These are phyloP conservation scores for Arbutus unedo DNA, from an alignment of 148 eudicot species.

Conservation along the genomic window DNA sequence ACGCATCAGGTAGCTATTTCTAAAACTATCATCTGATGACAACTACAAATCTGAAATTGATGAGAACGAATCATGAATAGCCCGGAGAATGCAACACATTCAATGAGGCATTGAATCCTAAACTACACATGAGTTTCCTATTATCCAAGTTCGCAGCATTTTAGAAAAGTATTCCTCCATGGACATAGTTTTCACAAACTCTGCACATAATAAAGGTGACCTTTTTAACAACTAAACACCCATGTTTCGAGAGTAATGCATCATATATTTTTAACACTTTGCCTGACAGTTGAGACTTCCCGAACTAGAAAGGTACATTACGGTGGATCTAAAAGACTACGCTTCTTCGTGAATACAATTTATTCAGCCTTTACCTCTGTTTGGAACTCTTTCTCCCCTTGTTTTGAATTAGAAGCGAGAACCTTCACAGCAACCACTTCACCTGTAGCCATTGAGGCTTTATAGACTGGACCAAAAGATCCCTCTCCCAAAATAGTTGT, in stretches of 20 bases:
- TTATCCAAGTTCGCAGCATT: not conserved
- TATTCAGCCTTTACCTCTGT: slow-evolving; percentile 62
- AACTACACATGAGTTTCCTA: not conserved
- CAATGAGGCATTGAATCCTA: not conserved
- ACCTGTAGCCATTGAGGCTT: slow-evolving; percentile 83
- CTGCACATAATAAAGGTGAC: not conserved
- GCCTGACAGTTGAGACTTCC: not conserved
- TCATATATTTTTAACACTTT: not conserved
- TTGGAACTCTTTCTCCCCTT: slow-evolving; percentile 96
- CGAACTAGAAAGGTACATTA: not conserved
- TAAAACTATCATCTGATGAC: slow-evolving; percentile 1
- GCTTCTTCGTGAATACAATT: not conserved
- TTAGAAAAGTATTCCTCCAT: not conserved
- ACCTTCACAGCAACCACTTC: slow-evolving; percentile 92
- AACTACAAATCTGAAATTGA: not conserved
- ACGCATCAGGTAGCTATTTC: not conserved
- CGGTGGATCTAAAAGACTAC: not conserved
- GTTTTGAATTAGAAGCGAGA: slow-evolving; percentile 90
- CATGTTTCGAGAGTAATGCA: not conserved
- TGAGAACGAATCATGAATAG: not conserved
- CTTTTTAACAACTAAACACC: not conserved
- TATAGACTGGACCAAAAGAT: slow-evolving; percentile 95
- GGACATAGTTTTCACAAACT: not conserved
- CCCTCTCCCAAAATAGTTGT: slow-evolving; percentile 91
- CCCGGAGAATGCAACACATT: not conserved